A percentile compares a stretch with the other conserved stretches of the same genome.
phyloP scores from a whole-genome alignment of 371 early-diverging fungal species.

The Rhizomucor miehei region DNA sequence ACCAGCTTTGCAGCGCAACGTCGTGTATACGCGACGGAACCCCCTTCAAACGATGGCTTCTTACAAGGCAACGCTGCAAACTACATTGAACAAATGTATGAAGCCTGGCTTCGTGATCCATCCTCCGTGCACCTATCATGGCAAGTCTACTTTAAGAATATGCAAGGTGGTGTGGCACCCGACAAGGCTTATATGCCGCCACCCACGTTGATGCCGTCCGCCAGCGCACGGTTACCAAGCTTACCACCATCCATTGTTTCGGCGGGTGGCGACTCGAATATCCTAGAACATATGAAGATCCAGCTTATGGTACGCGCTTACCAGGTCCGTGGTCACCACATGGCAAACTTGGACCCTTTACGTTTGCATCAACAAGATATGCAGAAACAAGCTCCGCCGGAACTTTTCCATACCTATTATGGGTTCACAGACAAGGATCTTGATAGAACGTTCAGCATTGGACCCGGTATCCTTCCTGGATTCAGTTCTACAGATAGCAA shows the following conservation, averaged over 20 bases:
- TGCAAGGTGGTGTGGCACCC: slow-evolving; percentile 70
- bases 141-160: slow-evolving; percentile 95
- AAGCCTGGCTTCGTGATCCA: slow-evolving; percentile 90
- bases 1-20: too few relatives aligned
- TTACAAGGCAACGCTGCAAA: slow-evolving; percentile 56
- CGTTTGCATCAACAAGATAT: slow-evolving; percentile 73
- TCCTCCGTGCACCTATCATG: slow-evolving; percentile 93
- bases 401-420: slow-evolving; percentile 85
- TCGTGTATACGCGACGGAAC: too few relatives aligned
- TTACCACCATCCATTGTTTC: slow-evolving; percentile 41
- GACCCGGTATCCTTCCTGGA: slow-evolving; percentile 93
- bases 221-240: slow-evolving; percentile 64
- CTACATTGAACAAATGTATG: slow-evolving; percentile 96
- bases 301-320: slow-evolving; percentile 97
- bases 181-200: slow-evolving; percentile 78
- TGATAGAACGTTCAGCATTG: slow-evolving; percentile 86
- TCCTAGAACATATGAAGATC: slow-evolving; percentile 96
- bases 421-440: slow-evolving; percentile 93
- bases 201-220: slow-evolving; percentile 74
- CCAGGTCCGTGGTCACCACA: slow-evolving; percentile 95
- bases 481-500: slow-evolving; percentile 63
- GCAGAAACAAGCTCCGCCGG: slow-evolving; percentile 66
- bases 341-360: slow-evolving; percentile 92
- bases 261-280: slow-evolving; percentile 42
- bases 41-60: slow-evolving; percentile 14